A percentile compares a stretch with the other conserved stretches of the same genome.
phyloP scores from a whole-genome alignment of 1,284 basidiomycete species.

The Xerocomus amazonicus region DNA sequence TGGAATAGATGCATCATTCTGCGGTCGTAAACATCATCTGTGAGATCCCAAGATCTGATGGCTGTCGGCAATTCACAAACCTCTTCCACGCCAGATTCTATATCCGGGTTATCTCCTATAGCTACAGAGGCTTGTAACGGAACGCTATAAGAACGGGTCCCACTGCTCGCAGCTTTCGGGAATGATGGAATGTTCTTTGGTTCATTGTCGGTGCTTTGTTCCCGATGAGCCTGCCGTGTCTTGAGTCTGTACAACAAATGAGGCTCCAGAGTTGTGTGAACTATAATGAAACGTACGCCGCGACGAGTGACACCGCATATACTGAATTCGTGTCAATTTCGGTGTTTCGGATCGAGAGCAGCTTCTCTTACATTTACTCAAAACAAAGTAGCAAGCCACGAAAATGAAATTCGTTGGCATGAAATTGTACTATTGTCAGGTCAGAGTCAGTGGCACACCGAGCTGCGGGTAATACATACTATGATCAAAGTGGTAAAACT shows the following conservation, averaged over 20 bases:
- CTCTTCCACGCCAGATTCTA: background rate
- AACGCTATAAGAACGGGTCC: background rate
- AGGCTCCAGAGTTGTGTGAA: slow-evolving; percentile 2
- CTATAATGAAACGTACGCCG: slow-evolving; percentile 45
- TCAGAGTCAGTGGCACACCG: background rate
- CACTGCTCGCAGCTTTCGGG: slow-evolving; percentile 4
- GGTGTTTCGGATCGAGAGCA: background rate
- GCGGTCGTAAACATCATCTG: slow-evolving; percentile 2
- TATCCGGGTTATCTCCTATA: background rate
- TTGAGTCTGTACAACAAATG: slow-evolving; percentile 39
- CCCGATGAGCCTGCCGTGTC: slow-evolving; percentile 45
- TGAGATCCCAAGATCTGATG: background rate
- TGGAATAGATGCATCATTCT: slow-evolving; percentile 2
- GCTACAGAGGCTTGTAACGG: slow-evolving; percentile 3
- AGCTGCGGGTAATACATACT: slow-evolving; percentile 36
- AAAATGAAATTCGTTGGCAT: slow-evolving; percentile 57
- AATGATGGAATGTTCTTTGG: slow-evolving; percentile 26
- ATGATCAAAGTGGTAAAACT: slow-evolving; percentile 56
- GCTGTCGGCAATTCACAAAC: slow-evolving; percentile 8
- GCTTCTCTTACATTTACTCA: slow-evolving; percentile 55
- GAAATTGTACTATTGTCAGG: slow-evolving; percentile 46
- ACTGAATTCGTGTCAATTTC: slow-evolving; percentile 37
- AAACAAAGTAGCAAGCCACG: slow-evolving; percentile 54
- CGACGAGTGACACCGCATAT: slow-evolving; percentile 65
- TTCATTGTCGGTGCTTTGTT: slow-evolving; percentile 44